Evolutionary conservation across 352 stramenopile species (phyloP), one percentile per base, ranked within the genome.

Genomic region (Phytophthora idaei): DNA sequence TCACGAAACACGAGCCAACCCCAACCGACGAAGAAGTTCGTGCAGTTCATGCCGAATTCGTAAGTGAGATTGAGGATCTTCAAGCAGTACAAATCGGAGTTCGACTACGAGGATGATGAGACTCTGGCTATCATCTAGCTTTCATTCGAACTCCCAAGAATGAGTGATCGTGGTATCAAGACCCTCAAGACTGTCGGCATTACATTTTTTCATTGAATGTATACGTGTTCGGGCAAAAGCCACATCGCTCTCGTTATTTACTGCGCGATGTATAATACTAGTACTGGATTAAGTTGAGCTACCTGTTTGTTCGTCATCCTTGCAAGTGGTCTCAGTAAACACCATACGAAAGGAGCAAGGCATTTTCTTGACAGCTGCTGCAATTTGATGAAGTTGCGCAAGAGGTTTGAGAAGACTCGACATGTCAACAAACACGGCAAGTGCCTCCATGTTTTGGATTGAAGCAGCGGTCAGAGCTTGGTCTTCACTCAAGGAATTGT

Each of bases 11-110:
- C 44, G 66, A 48, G 21, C 17, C 45, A 7, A 51, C 71, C 36
- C 76, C 76, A 4, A 69, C 63, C 9, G 62, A 81, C 8, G 57
- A 75, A 8, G 55, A 81, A 39, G 15, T 77, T 31, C 48, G 46
- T 8, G 42, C 49, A 29, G 14, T 81, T 29, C 71, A 81, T 44
- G 57, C 57, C 28, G 42, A 74, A 31, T 81, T 77, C 54, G 56
- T 77, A 12, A 57, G 50, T 36, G 60, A 69, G 39, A 50, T 81
- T 34, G 25, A 71, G 37, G 10, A 45, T 10, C 14, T 45, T 45
- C 15, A 25, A 25, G 14, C n/a, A 25, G 3, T 45, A 25, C 39
- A 45, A 17, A 12, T 45, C 39, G 14, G 39, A 45, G 39, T 45
- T 25, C 14, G 39, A 12, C n/a, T 45, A 45, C 12, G 15, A 45